Evolutionary conservation across 768 basidiomycete species (phyloP).

Genomic region (Astraeus odoratus): DNA sequence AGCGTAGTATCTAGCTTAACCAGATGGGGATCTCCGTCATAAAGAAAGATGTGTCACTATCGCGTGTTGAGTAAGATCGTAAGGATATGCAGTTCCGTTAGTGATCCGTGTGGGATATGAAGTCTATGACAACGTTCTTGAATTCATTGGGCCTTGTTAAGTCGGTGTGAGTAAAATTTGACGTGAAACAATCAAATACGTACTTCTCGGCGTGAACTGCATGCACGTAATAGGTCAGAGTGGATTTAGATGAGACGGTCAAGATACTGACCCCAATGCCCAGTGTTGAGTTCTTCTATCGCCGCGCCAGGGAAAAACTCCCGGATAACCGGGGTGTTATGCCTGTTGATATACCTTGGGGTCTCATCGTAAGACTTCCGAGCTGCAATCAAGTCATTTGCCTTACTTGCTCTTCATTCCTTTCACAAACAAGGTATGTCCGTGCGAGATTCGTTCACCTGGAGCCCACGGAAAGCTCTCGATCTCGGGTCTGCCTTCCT

Average conservation of each 20-base stretch:
- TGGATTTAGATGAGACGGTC: neutral
- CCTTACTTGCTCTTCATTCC: slow-evolving; percentile 69
- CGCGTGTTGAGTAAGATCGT: neutral
- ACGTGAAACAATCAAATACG: no score
- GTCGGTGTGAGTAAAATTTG: neutral
- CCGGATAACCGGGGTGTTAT: slow-evolving; percentile 54
- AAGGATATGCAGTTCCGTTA: no score
- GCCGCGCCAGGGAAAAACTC: slow-evolving; percentile 68
- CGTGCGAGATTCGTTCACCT: slow-evolving; percentile 45
- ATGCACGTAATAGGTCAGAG: slow-evolving; percentile 6
- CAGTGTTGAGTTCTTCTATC: slow-evolving; percentile 61
- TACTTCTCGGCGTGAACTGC: slow-evolving; percentile 78
- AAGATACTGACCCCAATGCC: slow-evolving; percentile 82
- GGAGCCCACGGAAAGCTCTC: slow-evolving; percentile 74
- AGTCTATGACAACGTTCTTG: slow-evolving; percentile 31
- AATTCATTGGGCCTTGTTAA: slow-evolving; percentile 48
- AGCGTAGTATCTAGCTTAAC: no score
- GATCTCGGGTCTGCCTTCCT: slow-evolving; percentile 53
- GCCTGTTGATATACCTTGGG: slow-evolving; percentile 63
- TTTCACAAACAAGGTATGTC: slow-evolving; percentile 67
- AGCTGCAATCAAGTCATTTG: neutral
- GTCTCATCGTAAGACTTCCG: slow-evolving; percentile 3
- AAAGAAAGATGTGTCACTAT: no score
- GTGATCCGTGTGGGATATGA: slow-evolving; percentile 7
- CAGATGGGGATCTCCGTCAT: no score